Base-by-base conservation (phyloP, 805 yeast species). In the Kodamaea jinghongensis region DNA sequence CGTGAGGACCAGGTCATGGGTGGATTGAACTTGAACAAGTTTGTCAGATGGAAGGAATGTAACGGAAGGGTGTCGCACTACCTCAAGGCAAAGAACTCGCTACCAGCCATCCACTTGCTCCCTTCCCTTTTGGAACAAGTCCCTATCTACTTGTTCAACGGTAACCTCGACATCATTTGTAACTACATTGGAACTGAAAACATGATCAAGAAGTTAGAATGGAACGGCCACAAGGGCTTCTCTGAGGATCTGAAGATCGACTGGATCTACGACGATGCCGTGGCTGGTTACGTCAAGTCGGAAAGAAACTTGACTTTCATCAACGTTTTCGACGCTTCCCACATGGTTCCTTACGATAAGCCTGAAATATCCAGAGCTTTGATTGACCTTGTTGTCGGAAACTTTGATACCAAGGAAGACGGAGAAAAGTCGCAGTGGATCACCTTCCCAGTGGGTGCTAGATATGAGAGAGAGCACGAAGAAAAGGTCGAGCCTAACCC, bases 271-370 rank as follows among this genome's bases (percentile, higher is more conserved):
- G 63, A 72, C 44, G 58, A 63, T 10, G 43, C 50, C 6, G 43
- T 42, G 7, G 73, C 65, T 7, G 74, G 78, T 44, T 50, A 59
- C 27, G 49, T 76, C 28, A 59, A 60, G 43, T 36, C 60, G 13
- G 90, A 81, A 34, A 71, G 86, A 46, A 86, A 87, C 54, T 67
- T 91, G 52, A 83, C 96, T 0, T 84, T 83, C 56, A 79, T 86
- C 23, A 78, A 79, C 42, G 78, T 91, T 2, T 76, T 63, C 56
- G 78, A 86, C 50, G 79, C 96, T 0, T 83, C 96, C 3, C 98
- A 93, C 56, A 91, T 93, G 98, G 93, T 89, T 17, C 96, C 98
- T 1, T 82, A 76, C 48, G 97, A 90, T 57, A 64, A 77, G 38
- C 85, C 93, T 1, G 78, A 72, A 33, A 71, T 76, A 17, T 76